Conservation (phyloP, 1,139 yeast species). For the Candida sanyaensis region DNA sequence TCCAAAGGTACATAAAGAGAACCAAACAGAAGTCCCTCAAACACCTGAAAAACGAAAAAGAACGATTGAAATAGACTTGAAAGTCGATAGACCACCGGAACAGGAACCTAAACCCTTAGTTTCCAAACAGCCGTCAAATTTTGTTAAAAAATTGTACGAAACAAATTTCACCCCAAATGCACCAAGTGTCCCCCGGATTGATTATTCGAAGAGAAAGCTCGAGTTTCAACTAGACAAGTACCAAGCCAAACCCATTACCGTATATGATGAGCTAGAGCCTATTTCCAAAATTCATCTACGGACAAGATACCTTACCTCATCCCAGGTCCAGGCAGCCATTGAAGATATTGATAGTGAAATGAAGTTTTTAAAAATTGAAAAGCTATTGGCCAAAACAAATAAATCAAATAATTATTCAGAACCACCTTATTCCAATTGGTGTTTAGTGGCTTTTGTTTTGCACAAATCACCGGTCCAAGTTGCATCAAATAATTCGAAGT, state of each 20-base stretch:
- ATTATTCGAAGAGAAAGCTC: constrained; percentile 24
- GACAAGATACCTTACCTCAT: constrained; percentile 47
- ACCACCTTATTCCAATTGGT: constrained; percentile 76
- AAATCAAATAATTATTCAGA: constrained; percentile 66
- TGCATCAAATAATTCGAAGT: constrained; percentile 46
- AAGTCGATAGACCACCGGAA: not conserved
- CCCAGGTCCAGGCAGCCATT: constrained; percentile 22
- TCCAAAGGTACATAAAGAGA: not conserved
- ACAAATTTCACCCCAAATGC: constrained; percentile 6
- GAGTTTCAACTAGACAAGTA: constrained; percentile 18
- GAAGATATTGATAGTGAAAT: constrained; percentile 29
- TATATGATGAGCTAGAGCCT: constrained; percentile 21
- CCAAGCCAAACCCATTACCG: constrained; percentile 13
- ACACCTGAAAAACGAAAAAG: constrained; percentile 12
- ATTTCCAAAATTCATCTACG: constrained; percentile 18
- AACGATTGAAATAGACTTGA: not conserved
- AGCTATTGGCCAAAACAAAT: constrained; percentile 59
- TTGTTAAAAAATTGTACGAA: constrained; percentile 18
- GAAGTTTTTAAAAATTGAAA: constrained; percentile 56
- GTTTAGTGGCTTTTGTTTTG: constrained; percentile 66
- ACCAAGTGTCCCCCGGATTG: constrained; percentile 14
- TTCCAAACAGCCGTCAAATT: constrained; percentile 12
- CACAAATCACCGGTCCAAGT: constrained; percentile 53
- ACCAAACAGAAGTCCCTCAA: not conserved
- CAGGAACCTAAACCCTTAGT: not conserved